Conservation (phyloP, 2,329 filamentous ascomycete species). For the Aspergillus glaucus region DNA sequence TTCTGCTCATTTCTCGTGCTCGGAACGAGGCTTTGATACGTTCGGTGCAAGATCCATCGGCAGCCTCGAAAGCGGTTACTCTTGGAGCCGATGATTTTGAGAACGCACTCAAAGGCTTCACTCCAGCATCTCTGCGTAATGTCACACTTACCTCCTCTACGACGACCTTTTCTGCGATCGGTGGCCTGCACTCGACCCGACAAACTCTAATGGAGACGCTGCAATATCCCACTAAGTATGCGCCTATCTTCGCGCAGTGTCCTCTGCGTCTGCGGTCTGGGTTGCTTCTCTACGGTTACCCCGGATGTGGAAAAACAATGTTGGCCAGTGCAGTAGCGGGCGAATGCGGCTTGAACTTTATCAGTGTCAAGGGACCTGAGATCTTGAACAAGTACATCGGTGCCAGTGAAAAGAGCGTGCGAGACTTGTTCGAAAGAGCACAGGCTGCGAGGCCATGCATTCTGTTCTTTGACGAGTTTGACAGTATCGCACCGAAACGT, state of each 20-base stretch:
- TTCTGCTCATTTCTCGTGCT: slow-evolving; percentile 76
- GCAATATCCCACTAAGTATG: slow-evolving; percentile 95
- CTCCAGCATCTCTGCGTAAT: slow-evolving; percentile 86
- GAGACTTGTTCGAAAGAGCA: slow-evolving; percentile 90
- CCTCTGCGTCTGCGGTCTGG: slow-evolving; percentile 91
- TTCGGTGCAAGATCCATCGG: slow-evolving; percentile 55
- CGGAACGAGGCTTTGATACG: slow-evolving; percentile 90
- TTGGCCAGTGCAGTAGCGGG: slow-evolving; percentile 95
- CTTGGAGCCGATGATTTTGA: slow-evolving; percentile 73
- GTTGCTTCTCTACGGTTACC: slow-evolving; percentile 86
- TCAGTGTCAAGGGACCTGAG: slow-evolving; percentile 95
- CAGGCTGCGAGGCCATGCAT: slow-evolving; percentile 85
- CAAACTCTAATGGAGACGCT: slow-evolving; percentile 90
- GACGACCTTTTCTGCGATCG: slow-evolving; percentile 87
- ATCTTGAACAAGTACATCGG: slow-evolving; percentile 99
- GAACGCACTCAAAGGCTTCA: slow-evolving; percentile 82
- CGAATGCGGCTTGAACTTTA: slow-evolving; percentile 96
- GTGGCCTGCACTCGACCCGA: slow-evolving; percentile 77
- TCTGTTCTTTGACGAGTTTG: slow-evolving; percentile 97
- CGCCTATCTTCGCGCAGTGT: slow-evolving; percentile 93
- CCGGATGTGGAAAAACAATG: slow-evolving; percentile 93
- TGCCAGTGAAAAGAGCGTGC: slow-evolving; percentile 90
- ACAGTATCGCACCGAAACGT: slow-evolving; percentile 93
- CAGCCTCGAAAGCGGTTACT: slow-evolving; percentile 51
- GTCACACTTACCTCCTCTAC: slow-evolving; percentile 90